phyloP scores from a whole-genome alignment of 1,139 yeast genomes.

The Scheffersomyces illinoinensis region DNA sequence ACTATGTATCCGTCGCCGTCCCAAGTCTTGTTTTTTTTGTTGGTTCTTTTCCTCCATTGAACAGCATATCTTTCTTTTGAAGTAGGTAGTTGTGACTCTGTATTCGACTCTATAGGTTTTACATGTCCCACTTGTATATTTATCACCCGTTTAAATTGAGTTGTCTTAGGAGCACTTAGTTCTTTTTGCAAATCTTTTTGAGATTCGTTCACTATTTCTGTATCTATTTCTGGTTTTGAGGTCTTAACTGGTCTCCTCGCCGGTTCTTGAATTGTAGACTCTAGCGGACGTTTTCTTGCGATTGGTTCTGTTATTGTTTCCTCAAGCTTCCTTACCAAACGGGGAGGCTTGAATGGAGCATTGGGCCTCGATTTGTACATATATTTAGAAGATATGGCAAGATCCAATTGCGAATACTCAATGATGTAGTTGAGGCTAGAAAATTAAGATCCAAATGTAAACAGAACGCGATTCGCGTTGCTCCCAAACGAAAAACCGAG shows the following conservation, averaged over 20 bases:
- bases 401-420: no score
- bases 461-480: background rate
- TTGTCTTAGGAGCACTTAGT: background rate
- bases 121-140: background rate
- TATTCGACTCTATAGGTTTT: background rate
- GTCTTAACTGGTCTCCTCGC: background rate
- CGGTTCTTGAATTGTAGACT: background rate
- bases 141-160: background rate
- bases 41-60: slow-evolving; percentile 71
- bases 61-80: slow-evolving; percentile 31
- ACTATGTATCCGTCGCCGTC: slow-evolving; percentile 81
- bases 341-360: slow-evolving; percentile 42
- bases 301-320: background rate
- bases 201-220: background rate
- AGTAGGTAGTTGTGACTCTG: background rate
- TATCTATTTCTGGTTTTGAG: background rate
- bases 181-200: background rate
- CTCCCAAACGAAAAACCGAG: background rate
- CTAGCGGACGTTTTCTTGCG: background rate
- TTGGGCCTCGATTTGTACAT: slow-evolving; percentile 23
- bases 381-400: background rate
- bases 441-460: background rate
- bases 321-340: slow-evolving; percentile 13
- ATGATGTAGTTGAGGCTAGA: background rate
- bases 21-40: slow-evolving; percentile 89